Conservation (phyloP, 371 early-diverging fungal species). For the Rhizopus arrhizus region DNA sequence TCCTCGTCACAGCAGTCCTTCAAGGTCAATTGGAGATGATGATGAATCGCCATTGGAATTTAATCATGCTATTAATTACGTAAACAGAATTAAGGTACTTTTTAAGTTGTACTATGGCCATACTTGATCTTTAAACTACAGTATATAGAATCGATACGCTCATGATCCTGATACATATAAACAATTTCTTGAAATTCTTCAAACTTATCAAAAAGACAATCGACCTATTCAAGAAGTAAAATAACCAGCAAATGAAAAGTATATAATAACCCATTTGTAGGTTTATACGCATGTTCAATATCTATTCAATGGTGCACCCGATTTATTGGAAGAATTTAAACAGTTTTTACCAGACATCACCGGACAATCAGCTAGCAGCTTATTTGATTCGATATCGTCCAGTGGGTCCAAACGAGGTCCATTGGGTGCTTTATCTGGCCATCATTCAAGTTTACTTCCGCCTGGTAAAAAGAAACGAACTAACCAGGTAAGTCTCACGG, state of each 20-base stretch:
- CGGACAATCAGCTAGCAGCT: constrained; percentile 31
- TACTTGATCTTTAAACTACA: too few species aligned
- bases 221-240: constrained; percentile 84
- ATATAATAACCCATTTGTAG: constrained; percentile 24
- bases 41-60: constrained; percentile 77
- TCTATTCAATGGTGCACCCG: constrained; percentile 82
- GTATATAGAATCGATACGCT: constrained; percentile 74
- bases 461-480: constrained; percentile 33
- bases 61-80: constrained; percentile 92
- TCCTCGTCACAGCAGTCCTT: constrained; percentile 12
- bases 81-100: constrained; percentile 89
- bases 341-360: constrained; percentile 89
- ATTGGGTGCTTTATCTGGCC: constrained; percentile 5
- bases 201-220: constrained; percentile 89
- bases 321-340: constrained; percentile 94
- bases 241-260: neutral
- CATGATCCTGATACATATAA: constrained; percentile 90
- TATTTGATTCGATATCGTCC: constrained; percentile 23
- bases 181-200: constrained; percentile 90
- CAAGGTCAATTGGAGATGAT: constrained; percentile 6
- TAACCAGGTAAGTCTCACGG: constrained; percentile 12
- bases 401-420: constrained; percentile 14
- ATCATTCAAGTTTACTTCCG: constrained; percentile 10
- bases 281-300: constrained; percentile 89
- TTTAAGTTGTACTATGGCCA: neutral